Evolutionary conservation across 257 asterid species (phyloP), one percentile per base, ranked within the genome.

Genomic region (Scutellaria minor): DNA sequence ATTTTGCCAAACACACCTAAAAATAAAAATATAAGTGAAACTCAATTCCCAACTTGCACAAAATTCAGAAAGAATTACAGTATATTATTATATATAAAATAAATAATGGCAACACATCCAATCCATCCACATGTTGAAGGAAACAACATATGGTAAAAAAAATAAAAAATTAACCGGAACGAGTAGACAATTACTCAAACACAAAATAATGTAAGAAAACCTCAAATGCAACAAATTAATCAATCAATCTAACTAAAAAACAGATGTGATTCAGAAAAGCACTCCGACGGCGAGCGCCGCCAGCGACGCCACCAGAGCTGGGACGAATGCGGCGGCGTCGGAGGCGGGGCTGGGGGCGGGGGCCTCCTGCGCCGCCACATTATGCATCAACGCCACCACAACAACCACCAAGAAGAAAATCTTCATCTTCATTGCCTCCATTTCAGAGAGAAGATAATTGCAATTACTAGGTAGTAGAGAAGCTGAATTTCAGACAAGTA

Each of bases 341-440:
- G 89, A 75, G 13, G 75, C 47, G 1, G 88, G 85, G 62, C 75
- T 57, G 5, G 90, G 87, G 13, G 83, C 78, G 0, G 91, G 90
- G 0, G 90, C 85, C 53, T 62, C 79, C 27, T 48, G 53, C 44
- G 87, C 87, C 2, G 79, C 66, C 64, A 63, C 86, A 15, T 72
- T 78, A 41, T 79, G 85, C 27, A 83, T 47, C 74, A 80, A 45
- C 5, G 84, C 79, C 40, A 82, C 55, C 72, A 83, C 52, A 4
- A 77, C 53, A 0, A 79, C 84, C 4, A 78, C 74, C 52, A 83
- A 7, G 22, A 81, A 39, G 22, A 81, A 39, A 1, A 63, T 55
- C 72, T 84, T 86, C 81, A 81, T 82, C 81, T 79, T 82, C 89
- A 78, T 69, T 40, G 89, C 88, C 64, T 77, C 91, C 92, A 86